Evolutionary conservation across 2,329 filamentous ascomycete genomes (phyloP), one percentile per base, ranked within the genome.

Genomic region (Aspergillus sp.): DNA sequence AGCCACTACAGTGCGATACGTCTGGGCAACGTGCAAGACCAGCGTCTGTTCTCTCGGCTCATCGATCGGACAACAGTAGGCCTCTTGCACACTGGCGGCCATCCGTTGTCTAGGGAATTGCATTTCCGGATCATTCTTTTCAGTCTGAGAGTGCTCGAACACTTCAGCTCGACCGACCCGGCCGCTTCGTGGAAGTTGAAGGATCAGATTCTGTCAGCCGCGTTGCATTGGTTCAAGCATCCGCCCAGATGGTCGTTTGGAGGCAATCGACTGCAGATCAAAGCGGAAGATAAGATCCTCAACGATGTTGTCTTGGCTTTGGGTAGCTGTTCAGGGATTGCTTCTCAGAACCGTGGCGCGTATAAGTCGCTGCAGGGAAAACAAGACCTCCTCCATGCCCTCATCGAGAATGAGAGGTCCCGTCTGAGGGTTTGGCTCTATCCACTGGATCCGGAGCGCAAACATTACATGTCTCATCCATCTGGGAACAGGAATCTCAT

Each of bases 1-100:
- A 99, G 94, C 65, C 93, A 97, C 69, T 99, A 96, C 76, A 96
- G 91, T 68, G 91, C 95, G 2, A 92, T 89, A 11, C 84, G 92
- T n/a, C 79, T 97, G 21, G 88, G 90, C 21, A 96, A 88, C 61
- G 81, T 85, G 1, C 88, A 97, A 66, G 87, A 88, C 0, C 90
- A 96, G 62, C 83, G 84, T 54, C 81, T 92, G 3, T 97, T 97
- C 71, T 78, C 88, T 54, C 88, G 93, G 31, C 78, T 97, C 58
- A 83, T 97, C 53, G 84, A 88, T 58, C 77, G 87, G 25, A 97
- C 93, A 0, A 78, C 96, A 23, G 82, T 88, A 59, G 88, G 88
- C 0, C 77, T 97, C 63, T 85, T 82, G 57, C 77, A 83, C 47
- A 85, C 88, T 11, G 81, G 83, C 10, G 82, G 84, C 4, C 94